Base-by-base conservation (phyloP, 345 rosid genomes). In the Pugionium cornutum region DNA sequence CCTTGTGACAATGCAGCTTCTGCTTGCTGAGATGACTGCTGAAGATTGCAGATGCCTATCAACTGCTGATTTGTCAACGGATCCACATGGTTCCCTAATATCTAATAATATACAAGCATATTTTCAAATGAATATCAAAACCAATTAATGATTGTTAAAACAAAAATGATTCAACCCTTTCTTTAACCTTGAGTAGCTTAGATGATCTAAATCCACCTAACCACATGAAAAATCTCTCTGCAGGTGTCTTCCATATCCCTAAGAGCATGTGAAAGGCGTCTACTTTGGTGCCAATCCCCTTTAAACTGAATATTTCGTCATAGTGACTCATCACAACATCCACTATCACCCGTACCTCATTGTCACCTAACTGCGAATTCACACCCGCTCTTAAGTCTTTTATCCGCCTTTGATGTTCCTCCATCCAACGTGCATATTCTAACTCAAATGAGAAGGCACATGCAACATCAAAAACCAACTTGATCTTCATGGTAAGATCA, bases 1-100 rank as follows among this genome's bases (percentile, higher is more conserved):
- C 98, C 98, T 63, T 92, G 97, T 42, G 97, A 92, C 52, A 92
- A 78, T 53, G 97, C 98, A 81, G 88, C 97, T 71, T 92, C 98
- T 7, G 96, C 96, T 78, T 92, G 98, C 49, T 86, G 96, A n/a
- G 98, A 89, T 7, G 98, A 89, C 58, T 86, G 97, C 74, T 86
- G 98, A 60, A 92, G 89, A 68, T 92, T 92, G 73, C 97, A 88
- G 45, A 92, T 82, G 68, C 97, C 98, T 85, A 88, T 79, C 77
- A 89, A 76, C 74, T 92, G 98, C 69, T 84, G 97, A 41, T 89
- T 97, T 3, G 91, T 86, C 62, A 92, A 77, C 0, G 98, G 98
- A 67, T 89, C 92, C 0, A 92, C 91, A 53, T 89, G 91, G 79
- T 77, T 92, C 62, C 91, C 89, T 1, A 92, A 78, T 69, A 92